phyloP scores from a whole-genome alignment of 192 early-diverging fungal species.

The Allomyces arbusculus region DNA sequence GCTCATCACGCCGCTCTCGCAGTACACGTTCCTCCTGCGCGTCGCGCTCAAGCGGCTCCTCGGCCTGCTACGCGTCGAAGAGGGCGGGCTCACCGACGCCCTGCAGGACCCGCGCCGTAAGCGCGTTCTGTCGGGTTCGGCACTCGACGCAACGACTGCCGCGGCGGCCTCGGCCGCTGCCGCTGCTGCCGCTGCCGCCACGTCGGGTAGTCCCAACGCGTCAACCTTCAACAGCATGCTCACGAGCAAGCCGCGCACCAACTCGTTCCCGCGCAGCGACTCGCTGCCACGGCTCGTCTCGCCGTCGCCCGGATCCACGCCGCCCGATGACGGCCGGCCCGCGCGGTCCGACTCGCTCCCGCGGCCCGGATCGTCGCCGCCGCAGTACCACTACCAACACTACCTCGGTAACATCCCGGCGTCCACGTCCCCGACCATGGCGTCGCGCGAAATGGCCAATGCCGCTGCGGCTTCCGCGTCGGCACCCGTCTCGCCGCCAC shows the following conservation, averaged over 20 bases:
- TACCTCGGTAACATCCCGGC: too few relatives aligned
- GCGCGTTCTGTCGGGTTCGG: not conserved
- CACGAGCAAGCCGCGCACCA: not conserved
- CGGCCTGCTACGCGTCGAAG: conserved; percentile 36
- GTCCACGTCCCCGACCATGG: too few relatives aligned
- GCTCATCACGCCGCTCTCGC: conserved; percentile 65
- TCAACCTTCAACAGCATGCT: not conserved
- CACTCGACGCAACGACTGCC: conserved; percentile 4
- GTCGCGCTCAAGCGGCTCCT: conserved; percentile 65
- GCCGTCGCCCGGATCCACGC: too few relatives aligned
- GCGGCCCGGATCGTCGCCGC: too few relatives aligned
- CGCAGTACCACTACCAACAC: too few relatives aligned
- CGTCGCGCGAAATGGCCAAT: too few relatives aligned
- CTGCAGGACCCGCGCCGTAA: not conserved
- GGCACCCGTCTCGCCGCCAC: too few relatives aligned
- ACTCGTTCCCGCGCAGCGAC: not conserved
- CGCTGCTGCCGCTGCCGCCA: not conserved
- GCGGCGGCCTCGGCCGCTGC: not conserved
- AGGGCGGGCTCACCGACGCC: conserved; percentile 3
- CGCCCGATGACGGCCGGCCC: conserved; percentile 1
- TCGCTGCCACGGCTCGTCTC: not conserved
- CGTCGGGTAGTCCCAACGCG: too few relatives aligned
- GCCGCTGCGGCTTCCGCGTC: too few relatives aligned
- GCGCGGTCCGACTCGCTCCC: not conserved
- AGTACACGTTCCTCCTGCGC: conserved; percentile 74